Base-by-base conservation (phyloP, 768 basidiomycete species). In the Clavaria fumosa region DNA sequence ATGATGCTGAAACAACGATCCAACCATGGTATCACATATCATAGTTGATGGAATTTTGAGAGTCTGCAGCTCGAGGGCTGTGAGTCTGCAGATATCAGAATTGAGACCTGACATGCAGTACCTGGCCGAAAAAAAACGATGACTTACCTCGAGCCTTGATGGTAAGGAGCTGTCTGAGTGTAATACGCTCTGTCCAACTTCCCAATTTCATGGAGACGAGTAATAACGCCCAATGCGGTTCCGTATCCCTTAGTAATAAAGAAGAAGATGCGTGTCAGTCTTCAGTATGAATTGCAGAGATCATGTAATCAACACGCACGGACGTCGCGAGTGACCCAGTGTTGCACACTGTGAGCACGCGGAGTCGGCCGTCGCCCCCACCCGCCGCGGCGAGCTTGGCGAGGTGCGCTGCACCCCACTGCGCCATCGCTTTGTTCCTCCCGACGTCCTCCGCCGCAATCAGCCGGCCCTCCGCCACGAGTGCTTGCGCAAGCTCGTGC, bases 1-100 rank as follows among this genome's bases (percentile, higher is more conserved):
- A 51, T 83, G 68, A 52, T 89, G 75, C 51, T 91, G 86, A 63
- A 97, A 85, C 36, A 96, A 60, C 1, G 88, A 91, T 6, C 93
- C 93, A 12, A 97, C 85, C 83, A 95, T 95, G 23, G 86, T 93
- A 52, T 97, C 93, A 51, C 90, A 93, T 34, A 97, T 78, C 88
- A 97, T 93, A 4, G 79, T 75, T 3, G 83, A 81, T 0, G 88
- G 82, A 10, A 91, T 80, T 23, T 73, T 62, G 31, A 96, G 70
- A 3, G 78, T 79, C 46, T 84, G 75, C 18, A 97, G 70, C 50
- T 96, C 93, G 37, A 91, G 59, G 2, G 89, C 80, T 4, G 93
- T 97, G 34, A 96, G 66, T 43, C 91, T 88, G 35, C 4, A 31
- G 35, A 26, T 32, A 20, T 34, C 7, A 40, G 37, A 39, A 41